These are phyloP conservation scores for Insectozyma bohioensis DNA, from an alignment of 1,139 yeast species.

Conservation along the genomic window DNA sequence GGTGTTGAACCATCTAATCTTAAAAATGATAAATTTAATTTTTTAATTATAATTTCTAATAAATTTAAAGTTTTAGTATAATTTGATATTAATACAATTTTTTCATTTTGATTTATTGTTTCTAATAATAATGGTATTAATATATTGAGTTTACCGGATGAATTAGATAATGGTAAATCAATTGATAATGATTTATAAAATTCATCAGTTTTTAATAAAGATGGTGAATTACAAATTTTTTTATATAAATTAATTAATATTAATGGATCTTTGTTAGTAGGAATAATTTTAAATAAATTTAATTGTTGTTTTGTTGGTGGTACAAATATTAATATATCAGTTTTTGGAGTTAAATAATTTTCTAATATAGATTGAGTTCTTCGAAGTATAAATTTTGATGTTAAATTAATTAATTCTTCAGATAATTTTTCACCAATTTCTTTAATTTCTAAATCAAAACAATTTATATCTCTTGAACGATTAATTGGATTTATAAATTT, in stretches of 20 bases:
- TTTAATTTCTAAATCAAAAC: slow-evolving; percentile 49
- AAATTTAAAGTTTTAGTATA: slow-evolving; percentile 86
- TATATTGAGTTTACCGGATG: slow-evolving; percentile 58
- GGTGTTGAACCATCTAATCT: slow-evolving; percentile 88
- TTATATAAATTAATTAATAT: slow-evolving; percentile 72
- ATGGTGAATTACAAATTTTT: slow-evolving; percentile 83
- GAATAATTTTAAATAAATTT: slow-evolving; percentile 52
- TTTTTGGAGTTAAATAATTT: slow-evolving; percentile 69
- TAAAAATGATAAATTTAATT: slow-evolving; percentile 49
- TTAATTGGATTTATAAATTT: slow-evolving; percentile 70
- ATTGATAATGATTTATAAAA: slow-evolving; percentile 20
- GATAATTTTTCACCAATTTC: slow-evolving; percentile 63
- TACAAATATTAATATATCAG: slow-evolving; percentile 78
- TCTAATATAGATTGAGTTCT: slow-evolving; percentile 68
- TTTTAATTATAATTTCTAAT: slow-evolving; percentile 56
- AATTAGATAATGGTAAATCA: slow-evolving; percentile 19
- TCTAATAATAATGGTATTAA: slow-evolving; percentile 55
- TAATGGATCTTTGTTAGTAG: slow-evolving; percentile 32
- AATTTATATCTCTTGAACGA: slow-evolving; percentile 70
- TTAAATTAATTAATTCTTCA: slow-evolving; percentile 57
- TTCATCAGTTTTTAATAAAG: slow-evolving; percentile 49
- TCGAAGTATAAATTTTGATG: slow-evolving; percentile 70
- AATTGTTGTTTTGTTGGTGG: slow-evolving; percentile 69
- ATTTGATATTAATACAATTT: slow-evolving; percentile 83
- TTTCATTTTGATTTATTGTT: slow-evolving; percentile 50